Conservation (phyloP, 495 filamentous ascomycete species). For the Penicillium waksmanii region DNA sequence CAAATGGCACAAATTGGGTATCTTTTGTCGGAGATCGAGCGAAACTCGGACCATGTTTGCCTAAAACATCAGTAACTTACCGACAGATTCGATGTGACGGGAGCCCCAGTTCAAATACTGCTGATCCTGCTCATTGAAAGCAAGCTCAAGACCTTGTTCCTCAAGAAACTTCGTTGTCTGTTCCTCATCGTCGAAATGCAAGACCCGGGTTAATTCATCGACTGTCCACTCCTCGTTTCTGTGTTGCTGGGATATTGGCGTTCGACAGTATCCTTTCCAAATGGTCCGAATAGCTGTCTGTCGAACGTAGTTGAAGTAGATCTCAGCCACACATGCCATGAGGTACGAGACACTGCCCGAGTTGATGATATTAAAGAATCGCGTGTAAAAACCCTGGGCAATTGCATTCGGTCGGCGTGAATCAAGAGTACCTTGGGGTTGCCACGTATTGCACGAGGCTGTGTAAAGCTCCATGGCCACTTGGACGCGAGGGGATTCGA, state of each 20-base stretch:
- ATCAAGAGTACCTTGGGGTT: slow-evolving; percentile 66
- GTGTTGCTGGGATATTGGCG: slow-evolving; percentile 62
- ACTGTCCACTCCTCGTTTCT: slow-evolving; percentile 78
- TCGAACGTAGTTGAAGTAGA: slow-evolving; percentile 83
- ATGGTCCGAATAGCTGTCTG: slow-evolving; percentile 75
- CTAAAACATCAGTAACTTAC: slow-evolving; percentile 32
- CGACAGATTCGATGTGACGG: slow-evolving; percentile 45
- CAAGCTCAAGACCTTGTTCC: slow-evolving; percentile 67
- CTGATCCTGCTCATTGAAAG: slow-evolving; percentile 50
- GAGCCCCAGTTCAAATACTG: slow-evolving; percentile 58
- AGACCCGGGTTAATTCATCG: slow-evolving; percentile 61
- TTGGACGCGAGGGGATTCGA: slow-evolving; percentile 60
- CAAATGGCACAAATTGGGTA: background rate
- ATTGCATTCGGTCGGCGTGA: slow-evolving; percentile 57
- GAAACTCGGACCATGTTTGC: too few species aligned
- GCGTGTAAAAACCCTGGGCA: slow-evolving; percentile 64
- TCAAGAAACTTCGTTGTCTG: slow-evolving; percentile 72
- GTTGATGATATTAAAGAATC: slow-evolving; percentile 77
- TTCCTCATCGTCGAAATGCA: slow-evolving; percentile 75
- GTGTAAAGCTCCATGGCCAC: slow-evolving; percentile 71
- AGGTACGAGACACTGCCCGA: slow-evolving; percentile 77
- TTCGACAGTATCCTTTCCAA: slow-evolving; percentile 56
- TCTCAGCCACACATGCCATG: slow-evolving; percentile 92
- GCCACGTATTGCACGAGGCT: slow-evolving; percentile 65
- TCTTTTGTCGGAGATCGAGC: too few species aligned